A percentile compares a stretch with the other conserved stretches of the same genome.
Evolutionary conservation across 495 filamentous ascomycete genomes (phyloP).

Genomic region (Paragyromitra xinjiangensis): DNA sequence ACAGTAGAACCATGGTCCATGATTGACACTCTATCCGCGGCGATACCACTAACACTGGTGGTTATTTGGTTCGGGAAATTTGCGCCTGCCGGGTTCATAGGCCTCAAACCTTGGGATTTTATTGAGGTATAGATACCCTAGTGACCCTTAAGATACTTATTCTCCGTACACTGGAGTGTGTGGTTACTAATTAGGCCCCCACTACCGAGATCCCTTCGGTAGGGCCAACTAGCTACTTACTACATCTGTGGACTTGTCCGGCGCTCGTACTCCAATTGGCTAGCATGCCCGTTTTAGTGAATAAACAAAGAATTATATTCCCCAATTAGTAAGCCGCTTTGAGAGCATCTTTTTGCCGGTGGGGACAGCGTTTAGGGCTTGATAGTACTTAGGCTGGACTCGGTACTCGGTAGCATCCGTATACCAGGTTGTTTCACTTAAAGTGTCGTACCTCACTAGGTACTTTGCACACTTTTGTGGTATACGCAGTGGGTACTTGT

Average conservation of each 20-base stretch:
- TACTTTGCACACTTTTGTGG: neutral
- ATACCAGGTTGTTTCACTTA: constrained; percentile 19
- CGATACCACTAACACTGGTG: neutral
- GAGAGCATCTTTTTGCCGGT: constrained; percentile 21
- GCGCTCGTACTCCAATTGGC: constrained; percentile 5
- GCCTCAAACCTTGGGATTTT: neutral
- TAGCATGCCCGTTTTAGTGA: neutral
- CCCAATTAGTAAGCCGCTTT: constrained; percentile 1
- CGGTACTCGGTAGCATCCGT: neutral
- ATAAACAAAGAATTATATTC: constrained; percentile 1
- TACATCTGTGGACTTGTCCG: neutral
- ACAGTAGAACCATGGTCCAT: neutral
- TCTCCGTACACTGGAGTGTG: neutral
- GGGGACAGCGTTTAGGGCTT: neutral
- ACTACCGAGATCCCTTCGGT: neutral
- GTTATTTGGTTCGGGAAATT: neutral
- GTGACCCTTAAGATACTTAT: neutral
- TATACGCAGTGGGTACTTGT: neutral
- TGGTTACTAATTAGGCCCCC: constrained; percentile 5
- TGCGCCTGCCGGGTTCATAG: neutral
- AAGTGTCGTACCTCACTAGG: constrained; percentile 13
- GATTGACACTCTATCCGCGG: neutral
- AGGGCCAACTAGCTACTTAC: neutral
- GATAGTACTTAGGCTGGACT: constrained; percentile 9
- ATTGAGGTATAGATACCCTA: neutral